Evolutionary conservation across 805 yeast genomes (phyloP).

Genomic region (Candida koratica): DNA sequence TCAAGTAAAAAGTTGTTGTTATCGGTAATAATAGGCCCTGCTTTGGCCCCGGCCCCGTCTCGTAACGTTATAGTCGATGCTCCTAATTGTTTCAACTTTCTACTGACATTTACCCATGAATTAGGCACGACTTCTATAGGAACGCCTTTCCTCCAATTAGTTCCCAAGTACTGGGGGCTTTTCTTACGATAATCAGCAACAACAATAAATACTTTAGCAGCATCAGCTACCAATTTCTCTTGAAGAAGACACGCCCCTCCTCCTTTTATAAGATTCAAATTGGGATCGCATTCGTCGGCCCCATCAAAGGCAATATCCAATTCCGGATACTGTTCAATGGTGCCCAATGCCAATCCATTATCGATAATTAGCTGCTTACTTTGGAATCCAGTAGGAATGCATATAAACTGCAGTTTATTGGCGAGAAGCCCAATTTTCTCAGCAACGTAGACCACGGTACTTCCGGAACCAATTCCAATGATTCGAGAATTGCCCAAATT

Average conservation of each 20-base stretch:
- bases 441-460: slow-evolving; percentile 96
- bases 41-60: slow-evolving; percentile 87
- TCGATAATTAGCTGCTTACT: slow-evolving; percentile 79
- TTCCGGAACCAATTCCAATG: slow-evolving; percentile 94
- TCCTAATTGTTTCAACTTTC: slow-evolving; percentile 60
- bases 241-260: slow-evolving; percentile 98
- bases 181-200: slow-evolving; percentile 93
- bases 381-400: slow-evolving; percentile 97
- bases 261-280: slow-evolving; percentile 86
- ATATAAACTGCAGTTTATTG: slow-evolving; percentile 55
- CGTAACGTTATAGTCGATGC: slow-evolving; percentile 64
- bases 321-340: slow-evolving; percentile 76
- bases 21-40: slow-evolving; percentile 96
- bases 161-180: slow-evolving; percentile 64
- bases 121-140: slow-evolving; percentile 95
- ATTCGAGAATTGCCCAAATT: slow-evolving; percentile 65
- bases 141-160: slow-evolving; percentile 82
- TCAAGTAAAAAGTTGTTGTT: slow-evolving; percentile 91
- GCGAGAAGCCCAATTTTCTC: slow-evolving; percentile 78
- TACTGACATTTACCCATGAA: slow-evolving; percentile 72
- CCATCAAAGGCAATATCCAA: slow-evolving; percentile 97
- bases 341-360: slow-evolving; percentile 74
- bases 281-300: slow-evolving; percentile 89
- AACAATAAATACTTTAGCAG: slow-evolving; percentile 70
- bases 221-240: slow-evolving; percentile 87